Conservation (phyloP, 495 filamentous ascomycete genomes). For the Hypoxylon intermedium region DNA sequence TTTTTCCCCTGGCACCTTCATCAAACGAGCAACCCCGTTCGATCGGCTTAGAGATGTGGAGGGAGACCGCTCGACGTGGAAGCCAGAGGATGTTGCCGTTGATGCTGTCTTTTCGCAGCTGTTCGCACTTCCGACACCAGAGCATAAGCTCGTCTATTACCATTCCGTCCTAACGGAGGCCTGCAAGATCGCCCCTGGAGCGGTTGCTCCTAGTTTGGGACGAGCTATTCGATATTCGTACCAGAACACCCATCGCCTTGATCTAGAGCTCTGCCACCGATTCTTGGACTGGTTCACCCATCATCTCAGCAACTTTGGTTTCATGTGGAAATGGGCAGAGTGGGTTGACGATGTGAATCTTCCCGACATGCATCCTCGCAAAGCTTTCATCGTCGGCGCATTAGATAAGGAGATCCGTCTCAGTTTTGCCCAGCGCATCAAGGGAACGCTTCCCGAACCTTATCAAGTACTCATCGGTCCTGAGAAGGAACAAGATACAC, state of each 20-base stretch:
- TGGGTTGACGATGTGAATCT: constrained; percentile 90
- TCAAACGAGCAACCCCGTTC: constrained; percentile 89
- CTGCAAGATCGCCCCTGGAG: constrained; percentile 93
- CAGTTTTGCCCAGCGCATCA: constrained; percentile 94
- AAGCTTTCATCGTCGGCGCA: constrained; percentile 87
- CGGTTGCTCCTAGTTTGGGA: constrained; percentile 93
- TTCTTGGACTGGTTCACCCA: constrained; percentile 99
- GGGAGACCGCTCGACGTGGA: constrained; percentile 81
- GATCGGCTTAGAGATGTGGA: constrained; percentile 83
- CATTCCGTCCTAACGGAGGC: constrained; percentile 92
- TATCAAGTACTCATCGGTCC: constrained; percentile 83
- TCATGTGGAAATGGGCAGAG: constrained; percentile 99
- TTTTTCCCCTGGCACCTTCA: constrained; percentile 85
- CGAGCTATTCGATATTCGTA: constrained; percentile 94
- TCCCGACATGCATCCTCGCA: constrained; percentile 79
- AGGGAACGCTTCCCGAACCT: constrained; percentile 86
- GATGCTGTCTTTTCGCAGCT: constrained; percentile 97
- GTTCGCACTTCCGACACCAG: constrained; percentile 82
- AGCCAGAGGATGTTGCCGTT: constrained; percentile 95
- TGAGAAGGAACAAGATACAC: constrained; percentile 90
- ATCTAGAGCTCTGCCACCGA: constrained; percentile 83
- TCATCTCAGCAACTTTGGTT: constrained; percentile 98
- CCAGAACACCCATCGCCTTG: constrained; percentile 76
- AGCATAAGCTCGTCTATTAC: constrained; percentile 96
- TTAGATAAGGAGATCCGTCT: constrained; percentile 97